Base-by-base conservation (phyloP, 352 stramenopile genomes). In the Pseudoperonospora humuli region DNA sequence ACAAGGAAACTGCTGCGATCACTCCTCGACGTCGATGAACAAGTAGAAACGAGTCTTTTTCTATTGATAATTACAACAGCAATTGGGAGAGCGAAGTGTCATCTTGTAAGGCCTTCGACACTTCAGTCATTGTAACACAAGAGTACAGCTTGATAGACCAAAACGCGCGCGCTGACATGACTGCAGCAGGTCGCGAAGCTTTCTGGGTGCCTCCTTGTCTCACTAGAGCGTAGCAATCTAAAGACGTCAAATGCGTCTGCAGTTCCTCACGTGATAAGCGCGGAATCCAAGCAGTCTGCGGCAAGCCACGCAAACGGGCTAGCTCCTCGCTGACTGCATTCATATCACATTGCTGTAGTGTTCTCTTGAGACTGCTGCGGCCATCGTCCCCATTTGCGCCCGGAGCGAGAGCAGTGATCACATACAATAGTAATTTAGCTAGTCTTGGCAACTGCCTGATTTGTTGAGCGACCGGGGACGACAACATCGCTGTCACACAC, bases 151-250 rank as follows among this genome's bases (percentile, higher is more conserved):
- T 76, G 1, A 46, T 45, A 0, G 61, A 67, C 70, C 70, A 86
- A 36, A 77, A 74, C 25, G 55, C 42, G 15, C 51, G 47, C 38
- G 38, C 19, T 1, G 53, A 64, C 28, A 49, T 46, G 15, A 49
- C 25, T 18, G 56, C 31, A 11, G 56, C 42, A 31, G 37, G 24
- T 20, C 55, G 38, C 17, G 44, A 50, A 4, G 36, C 29, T 23
- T 59, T 53, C 5, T 59, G 50, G 19, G 4, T 48, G 19, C 17
- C 29, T 33, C 50, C 50, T 8, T 63, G 67, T 45, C 71, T 80
- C 13, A 84, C 45, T 13, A 87, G 58, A 17, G 72, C 75, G 39
- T 85, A 87, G 54, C 75, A 87, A 46, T 84, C 72, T 31, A 87
- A 70, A 9, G 72, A 68, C 21, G 66, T 70, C 4, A 87, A 32